Evolutionary conservation across 768 basidiomycete species (phyloP).

Genomic region (Candolleomyces eurysporus): DNA sequence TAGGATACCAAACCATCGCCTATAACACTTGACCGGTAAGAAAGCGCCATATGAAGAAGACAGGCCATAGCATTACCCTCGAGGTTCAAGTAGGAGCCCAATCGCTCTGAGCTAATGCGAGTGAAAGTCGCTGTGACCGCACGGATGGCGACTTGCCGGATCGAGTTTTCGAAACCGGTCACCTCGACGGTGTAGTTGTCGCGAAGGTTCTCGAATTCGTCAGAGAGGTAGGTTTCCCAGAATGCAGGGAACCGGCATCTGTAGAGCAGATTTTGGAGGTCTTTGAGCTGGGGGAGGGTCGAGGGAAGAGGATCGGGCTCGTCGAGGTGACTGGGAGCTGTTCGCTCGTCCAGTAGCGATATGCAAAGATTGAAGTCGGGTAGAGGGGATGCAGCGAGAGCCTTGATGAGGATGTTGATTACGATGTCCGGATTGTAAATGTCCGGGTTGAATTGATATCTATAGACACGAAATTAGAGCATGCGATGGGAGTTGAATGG

Average conservation of each 20-base stretch:
- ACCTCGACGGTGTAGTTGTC: constrained; percentile 88
- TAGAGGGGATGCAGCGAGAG: constrained; percentile 78
- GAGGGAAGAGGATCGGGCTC: constrained; percentile 79
- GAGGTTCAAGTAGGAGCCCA: constrained; percentile 71
- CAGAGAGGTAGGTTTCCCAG: constrained; percentile 75
- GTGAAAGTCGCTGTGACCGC: constrained; percentile 80
- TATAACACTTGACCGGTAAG: constrained; percentile 17
- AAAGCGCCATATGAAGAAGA: background rate
- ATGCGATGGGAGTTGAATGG: background rate
- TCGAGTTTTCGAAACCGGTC: constrained; percentile 79
- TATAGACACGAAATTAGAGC: constrained; percentile 24
- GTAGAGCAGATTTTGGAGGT: constrained; percentile 67
- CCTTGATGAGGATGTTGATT: constrained; percentile 91
- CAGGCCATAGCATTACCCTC: constrained; percentile 38
- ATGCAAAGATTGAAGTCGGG: constrained; percentile 96
- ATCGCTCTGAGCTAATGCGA: constrained; percentile 62
- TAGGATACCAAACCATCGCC: constrained; percentile 60
- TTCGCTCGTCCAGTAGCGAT: constrained; percentile 83
- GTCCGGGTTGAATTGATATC: constrained; percentile 95
- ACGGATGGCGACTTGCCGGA: constrained; percentile 72
- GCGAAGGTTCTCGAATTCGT: constrained; percentile 65
- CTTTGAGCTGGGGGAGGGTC: constrained; percentile 66
- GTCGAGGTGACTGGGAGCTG: constrained; percentile 53
- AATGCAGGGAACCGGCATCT: constrained; percentile 88
- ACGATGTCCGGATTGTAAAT: constrained; percentile 92